Conservation (phyloP, 345 rosid genomes). For the Pseudoturritis turrita region DNA sequence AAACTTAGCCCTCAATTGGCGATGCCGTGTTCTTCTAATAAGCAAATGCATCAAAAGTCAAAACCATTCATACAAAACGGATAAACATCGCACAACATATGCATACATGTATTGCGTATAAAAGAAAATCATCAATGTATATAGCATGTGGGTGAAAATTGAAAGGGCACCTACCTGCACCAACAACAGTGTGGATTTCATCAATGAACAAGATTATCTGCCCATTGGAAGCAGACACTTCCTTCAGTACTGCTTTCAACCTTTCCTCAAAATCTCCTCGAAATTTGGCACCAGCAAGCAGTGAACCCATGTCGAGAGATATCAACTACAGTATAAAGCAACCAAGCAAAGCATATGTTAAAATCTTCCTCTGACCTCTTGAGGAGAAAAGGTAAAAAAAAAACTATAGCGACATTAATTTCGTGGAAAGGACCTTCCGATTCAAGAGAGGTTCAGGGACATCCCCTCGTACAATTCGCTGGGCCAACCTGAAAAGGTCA, state of each 20-base stretch:
- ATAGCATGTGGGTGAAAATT: background rate
- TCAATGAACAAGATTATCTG: slow-evolving; percentile 84
- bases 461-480: slow-evolving; percentile 82
- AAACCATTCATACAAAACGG: background rate
- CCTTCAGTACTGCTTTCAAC: slow-evolving; percentile 92
- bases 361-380: background rate
- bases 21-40: background rate
- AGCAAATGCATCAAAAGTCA: background rate
- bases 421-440: slow-evolving; percentile 33
- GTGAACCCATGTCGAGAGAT: slow-evolving; percentile 87
- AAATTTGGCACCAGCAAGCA: slow-evolving; percentile 88
- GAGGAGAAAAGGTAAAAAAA: background rate
- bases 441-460: slow-evolving; percentile 79
- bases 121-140: background rate
- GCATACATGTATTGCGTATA: background rate
- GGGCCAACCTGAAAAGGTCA: slow-evolving; percentile 58
- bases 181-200: slow-evolving; percentile 93
- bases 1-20: too few relatives aligned
- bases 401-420: too few relatives aligned
- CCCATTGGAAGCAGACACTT: slow-evolving; percentile 88
- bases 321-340: slow-evolving; percentile 48
- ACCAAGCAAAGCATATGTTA: background rate
- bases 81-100: background rate
- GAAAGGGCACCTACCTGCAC: slow-evolving; percentile 57
- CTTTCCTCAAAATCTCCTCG: slow-evolving; percentile 90